phyloP scores from a whole-genome alignment of 108 stramenopile species.

The Hondaea fermentalgiana region DNA sequence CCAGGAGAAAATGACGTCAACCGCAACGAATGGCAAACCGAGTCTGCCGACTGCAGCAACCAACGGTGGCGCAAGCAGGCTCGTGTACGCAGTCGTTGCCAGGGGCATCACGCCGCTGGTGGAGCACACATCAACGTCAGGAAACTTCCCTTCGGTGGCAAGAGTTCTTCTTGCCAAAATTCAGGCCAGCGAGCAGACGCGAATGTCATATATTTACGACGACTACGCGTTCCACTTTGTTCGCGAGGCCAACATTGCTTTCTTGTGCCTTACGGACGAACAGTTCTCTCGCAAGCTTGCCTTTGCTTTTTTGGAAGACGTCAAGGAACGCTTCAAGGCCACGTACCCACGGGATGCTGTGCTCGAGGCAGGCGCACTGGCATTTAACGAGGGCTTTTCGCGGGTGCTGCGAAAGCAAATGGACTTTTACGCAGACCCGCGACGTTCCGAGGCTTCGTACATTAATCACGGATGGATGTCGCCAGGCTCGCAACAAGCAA shows the following conservation, averaged over 20 bases:
- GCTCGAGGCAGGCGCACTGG: conserved; percentile 38
- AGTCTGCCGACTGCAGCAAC: too few relatives aligned
- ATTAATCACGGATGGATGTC: conserved; percentile 70
- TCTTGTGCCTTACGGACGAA: conserved; percentile 46
- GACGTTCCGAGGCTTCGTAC: conserved; percentile 41
- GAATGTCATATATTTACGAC: conserved; percentile 69
- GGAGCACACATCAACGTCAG: conserved; percentile 79
- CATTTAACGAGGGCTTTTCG: conserved; percentile 41
- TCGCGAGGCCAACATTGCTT: conserved; percentile 78
- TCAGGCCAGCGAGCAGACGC: conserved; percentile 62
- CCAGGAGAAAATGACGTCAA: too few relatives aligned
- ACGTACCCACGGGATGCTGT: conserved; percentile 31
- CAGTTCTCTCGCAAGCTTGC: conserved; percentile 31
- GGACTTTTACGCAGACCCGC: conserved; percentile 68
- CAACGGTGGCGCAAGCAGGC: background rate
- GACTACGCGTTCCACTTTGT: conserved; percentile 76
- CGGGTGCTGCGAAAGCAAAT: conserved; percentile 35
- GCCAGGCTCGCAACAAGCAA: conserved; percentile 69
- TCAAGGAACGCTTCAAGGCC: conserved; percentile 41
- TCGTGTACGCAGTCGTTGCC: conserved; percentile 90
- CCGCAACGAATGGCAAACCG: too few relatives aligned
- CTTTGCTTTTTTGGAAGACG: conserved; percentile 51
- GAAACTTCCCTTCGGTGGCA: conserved; percentile 98
- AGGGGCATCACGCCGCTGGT: conserved; percentile 87
- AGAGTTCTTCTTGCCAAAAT: conserved; percentile 87